phyloP scores from a whole-genome alignment of 1,139 yeast genomes.

The Zygosaccharomyces sapae region DNA sequence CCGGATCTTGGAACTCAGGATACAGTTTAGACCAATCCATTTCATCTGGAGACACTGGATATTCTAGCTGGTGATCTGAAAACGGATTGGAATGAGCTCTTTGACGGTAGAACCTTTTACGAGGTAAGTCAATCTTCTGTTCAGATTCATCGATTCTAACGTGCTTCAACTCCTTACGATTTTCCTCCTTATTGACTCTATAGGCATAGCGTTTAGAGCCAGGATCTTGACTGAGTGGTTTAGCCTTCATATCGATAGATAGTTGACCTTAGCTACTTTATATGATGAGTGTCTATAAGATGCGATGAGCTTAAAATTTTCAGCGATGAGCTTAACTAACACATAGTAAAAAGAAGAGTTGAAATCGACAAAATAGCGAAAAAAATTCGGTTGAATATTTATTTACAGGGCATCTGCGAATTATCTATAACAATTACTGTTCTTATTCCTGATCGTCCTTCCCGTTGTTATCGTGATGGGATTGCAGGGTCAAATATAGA shows the following conservation, averaged over 20 bases:
- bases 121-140: constrained; percentile 51
- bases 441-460: constrained; percentile 10
- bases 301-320: constrained; percentile 19
- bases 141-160: constrained; percentile 34
- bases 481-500: constrained; percentile 69
- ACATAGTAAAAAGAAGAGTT: too few species aligned
- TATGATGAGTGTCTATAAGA: neutral
- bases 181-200: constrained; percentile 36
- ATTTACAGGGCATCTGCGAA: constrained; percentile 5
- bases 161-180: constrained; percentile 40
- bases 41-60: constrained; percentile 70
- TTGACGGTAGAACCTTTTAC: constrained; percentile 88
- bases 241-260: constrained; percentile 21
- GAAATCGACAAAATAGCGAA: too few species aligned
- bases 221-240: constrained; percentile 28
- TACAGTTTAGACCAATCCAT: constrained; percentile 86
- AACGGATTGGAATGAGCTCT: constrained; percentile 98
- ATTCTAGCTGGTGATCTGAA: constrained; percentile 88
- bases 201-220: constrained; percentile 34
- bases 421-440: constrained; percentile 4
- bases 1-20: constrained; percentile 52
- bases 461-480: constrained; percentile 41
- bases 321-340: constrained; percentile 1
- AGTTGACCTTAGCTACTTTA: neutral
- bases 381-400: neutral